A percentile compares a stretch with the other conserved stretches of the same genome.
These are phyloP conservation scores for Ciborinia camelliae DNA, from an alignment of 2,329 filamentous ascomycete genomes.

Conservation along the genomic window DNA sequence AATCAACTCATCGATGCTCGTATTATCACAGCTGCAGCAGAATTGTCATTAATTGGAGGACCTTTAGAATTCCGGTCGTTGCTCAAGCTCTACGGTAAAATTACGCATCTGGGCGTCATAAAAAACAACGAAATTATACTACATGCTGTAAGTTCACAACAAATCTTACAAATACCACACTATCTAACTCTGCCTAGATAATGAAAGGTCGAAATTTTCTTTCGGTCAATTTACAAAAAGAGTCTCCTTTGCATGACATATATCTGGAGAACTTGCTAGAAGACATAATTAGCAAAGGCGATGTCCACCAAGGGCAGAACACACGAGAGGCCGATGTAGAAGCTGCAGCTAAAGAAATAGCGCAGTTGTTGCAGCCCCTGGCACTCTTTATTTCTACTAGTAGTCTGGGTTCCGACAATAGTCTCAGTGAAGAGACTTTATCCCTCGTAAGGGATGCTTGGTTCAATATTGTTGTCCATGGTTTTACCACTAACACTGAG, in stretches of 20 bases:
- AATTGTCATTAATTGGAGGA: slow-evolving; percentile 72
- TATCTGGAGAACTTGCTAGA: slow-evolving; percentile 84
- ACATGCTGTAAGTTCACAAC: slow-evolving; percentile 58
- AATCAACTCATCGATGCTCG: slow-evolving; percentile 75
- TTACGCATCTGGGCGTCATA: slow-evolving; percentile 69
- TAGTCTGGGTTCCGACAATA: slow-evolving; percentile 47
- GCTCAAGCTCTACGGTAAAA: slow-evolving; percentile 75
- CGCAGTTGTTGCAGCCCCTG: slow-evolving; percentile 81
- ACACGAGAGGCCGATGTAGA: slow-evolving; percentile 76
- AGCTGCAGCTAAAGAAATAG: slow-evolving; percentile 81
- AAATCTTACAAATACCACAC: slow-evolving; percentile 1
- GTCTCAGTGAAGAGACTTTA: slow-evolving; percentile 64
- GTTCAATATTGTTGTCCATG: slow-evolving; percentile 97
- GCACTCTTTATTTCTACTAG: slow-evolving; percentile 74
- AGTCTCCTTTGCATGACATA: slow-evolving; percentile 74
- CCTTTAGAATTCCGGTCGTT: slow-evolving; percentile 80
- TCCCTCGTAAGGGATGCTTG: slow-evolving; percentile 83
- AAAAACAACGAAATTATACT: slow-evolving; percentile 65
- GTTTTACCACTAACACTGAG: slow-evolving; percentile 73
- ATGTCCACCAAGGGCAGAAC: slow-evolving; percentile 71
- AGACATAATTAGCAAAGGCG: slow-evolving; percentile 84
- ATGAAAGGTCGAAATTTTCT: slow-evolving; percentile 77
- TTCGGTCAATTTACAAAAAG: slow-evolving; percentile 62
- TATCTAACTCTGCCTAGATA: slow-evolving; percentile 46
- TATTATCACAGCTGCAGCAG: slow-evolving; percentile 79